These are phyloP conservation scores for Asclepias syriaca DNA, from an alignment of 257 asterid species.

Conservation along the genomic window DNA sequence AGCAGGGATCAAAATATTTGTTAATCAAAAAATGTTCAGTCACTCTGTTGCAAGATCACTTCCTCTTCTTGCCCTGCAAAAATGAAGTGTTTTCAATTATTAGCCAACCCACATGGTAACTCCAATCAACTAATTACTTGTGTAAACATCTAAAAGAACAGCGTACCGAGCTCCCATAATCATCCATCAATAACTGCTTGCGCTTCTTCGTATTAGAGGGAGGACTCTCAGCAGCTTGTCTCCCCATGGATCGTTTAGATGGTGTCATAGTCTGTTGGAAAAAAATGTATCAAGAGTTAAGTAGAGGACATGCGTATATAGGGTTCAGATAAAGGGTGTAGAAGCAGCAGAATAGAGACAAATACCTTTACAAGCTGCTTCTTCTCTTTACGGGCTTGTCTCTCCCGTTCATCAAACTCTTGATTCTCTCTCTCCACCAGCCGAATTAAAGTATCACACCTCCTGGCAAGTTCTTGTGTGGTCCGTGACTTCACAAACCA, in stretches of 20 bases:
- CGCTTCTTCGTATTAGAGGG: constrained; percentile 75
- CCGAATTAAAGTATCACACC: constrained; percentile 90
- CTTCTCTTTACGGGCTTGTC: constrained; percentile 98
- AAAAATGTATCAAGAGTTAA: background rate
- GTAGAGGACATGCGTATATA: background rate
- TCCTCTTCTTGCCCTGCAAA: constrained; percentile 69
- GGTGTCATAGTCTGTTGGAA: constrained; percentile 52
- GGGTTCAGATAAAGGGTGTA: background rate
- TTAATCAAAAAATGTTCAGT: background rate
- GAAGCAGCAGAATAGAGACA: background rate
- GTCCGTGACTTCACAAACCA: constrained; percentile 99
- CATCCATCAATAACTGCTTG: constrained; percentile 71
- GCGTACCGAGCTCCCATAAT: constrained; percentile 63
- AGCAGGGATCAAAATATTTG: background rate
- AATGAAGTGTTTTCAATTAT: background rate
- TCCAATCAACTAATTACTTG: too few relatives aligned
- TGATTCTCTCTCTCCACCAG: constrained; percentile 93
- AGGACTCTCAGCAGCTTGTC: constrained; percentile 81
- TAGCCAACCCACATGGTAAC: background rate
- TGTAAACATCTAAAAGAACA: background rate
- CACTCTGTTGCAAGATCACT: constrained; percentile 24
- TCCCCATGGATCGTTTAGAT: constrained; percentile 63
- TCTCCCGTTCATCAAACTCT: constrained; percentile 91
- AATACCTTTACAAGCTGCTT: constrained; percentile 81
- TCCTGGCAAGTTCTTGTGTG: constrained; percentile 96